phyloP scores from a whole-genome alignment of 202 grass and related monocot species.

The Setaria viridis region DNA sequence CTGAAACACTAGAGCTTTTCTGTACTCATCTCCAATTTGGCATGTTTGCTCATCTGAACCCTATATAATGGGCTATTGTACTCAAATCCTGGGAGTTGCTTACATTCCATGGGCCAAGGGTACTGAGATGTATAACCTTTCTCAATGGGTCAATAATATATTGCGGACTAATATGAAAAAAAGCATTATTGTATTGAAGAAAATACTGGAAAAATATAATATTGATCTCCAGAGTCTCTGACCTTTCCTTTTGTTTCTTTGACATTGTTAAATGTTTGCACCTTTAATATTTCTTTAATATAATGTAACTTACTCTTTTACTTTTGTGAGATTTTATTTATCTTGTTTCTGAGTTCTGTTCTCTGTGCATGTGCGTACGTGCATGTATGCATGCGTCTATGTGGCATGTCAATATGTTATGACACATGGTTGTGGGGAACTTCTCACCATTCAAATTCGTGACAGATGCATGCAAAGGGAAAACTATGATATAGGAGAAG shows the following conservation, averaged over 20 bases:
- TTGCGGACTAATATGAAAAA: background rate
- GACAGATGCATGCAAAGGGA: slow-evolving; percentile 90
- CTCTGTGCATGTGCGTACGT: too few relatives aligned
- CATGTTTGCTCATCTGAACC: background rate
- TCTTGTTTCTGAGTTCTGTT: background rate
- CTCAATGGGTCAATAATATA: slow-evolving; percentile 1
- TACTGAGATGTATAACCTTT: slow-evolving; percentile 7
- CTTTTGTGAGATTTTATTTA: slow-evolving; percentile 1
- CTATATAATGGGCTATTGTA: background rate
- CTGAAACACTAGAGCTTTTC: slow-evolving; percentile 9
- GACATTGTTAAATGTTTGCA: background rate
- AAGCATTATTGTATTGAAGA: slow-evolving; percentile 1
- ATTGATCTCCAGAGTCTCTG: background rate
- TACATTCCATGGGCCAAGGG: slow-evolving; percentile 15
- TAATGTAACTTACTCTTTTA: slow-evolving; percentile 6
- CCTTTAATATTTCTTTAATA: background rate
- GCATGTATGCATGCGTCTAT: background rate
- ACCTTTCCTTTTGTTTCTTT: background rate
- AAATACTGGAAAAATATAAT: slow-evolving; percentile 1
- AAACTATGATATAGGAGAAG: slow-evolving; percentile 92
- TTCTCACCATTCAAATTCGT: slow-evolving; percentile 47
- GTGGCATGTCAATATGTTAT: background rate
- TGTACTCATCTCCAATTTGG: background rate
- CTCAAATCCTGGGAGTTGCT: slow-evolving; percentile 18
- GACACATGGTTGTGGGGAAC: slow-evolving; percentile 29